Conservation (phyloP, 192 early-diverging fungal species). For the Geranomyces variabilis region DNA sequence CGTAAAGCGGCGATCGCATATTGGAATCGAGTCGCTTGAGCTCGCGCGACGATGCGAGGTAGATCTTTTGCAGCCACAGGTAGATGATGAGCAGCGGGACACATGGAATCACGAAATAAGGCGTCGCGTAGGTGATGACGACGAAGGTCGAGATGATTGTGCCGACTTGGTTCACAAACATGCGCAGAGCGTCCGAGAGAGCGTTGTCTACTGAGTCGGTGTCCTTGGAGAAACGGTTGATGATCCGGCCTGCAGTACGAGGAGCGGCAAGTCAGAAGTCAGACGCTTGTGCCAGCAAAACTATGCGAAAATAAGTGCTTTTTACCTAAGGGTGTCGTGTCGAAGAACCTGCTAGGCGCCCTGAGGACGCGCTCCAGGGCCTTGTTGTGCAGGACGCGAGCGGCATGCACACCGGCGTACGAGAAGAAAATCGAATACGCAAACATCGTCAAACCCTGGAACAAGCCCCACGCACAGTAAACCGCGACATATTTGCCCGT, state of each 20-base stretch:
- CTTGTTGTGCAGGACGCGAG: constrained; percentile 1
- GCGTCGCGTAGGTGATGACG: constrained; percentile 2
- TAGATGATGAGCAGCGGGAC: neutral
- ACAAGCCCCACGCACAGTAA: constrained; percentile 3
- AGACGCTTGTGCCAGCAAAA: neutral
- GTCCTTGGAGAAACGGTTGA: constrained; percentile 85
- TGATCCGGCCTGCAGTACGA: constrained; percentile 63
- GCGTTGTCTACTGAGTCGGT: constrained; percentile 53
- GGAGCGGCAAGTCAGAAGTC: neutral
- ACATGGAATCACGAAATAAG: constrained; percentile 14
- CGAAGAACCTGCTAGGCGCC: constrained; percentile 82
- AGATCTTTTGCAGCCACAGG: neutral
- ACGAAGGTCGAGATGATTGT: constrained; percentile 32
- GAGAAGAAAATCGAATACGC: constrained; percentile 9
- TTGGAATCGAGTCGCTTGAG: neutral
- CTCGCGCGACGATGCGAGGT: neutral
- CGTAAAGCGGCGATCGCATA: constrained; percentile 5
- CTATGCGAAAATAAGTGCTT: neutral
- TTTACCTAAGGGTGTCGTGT: constrained; percentile 65
- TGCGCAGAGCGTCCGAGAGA: constrained; percentile 16
- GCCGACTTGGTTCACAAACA: constrained; percentile 9
- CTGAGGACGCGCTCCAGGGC: constrained; percentile 4
- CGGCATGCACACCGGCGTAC: constrained; percentile 35
- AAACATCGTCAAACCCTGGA: neutral
- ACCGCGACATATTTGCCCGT: neutral